phyloP scores from a whole-genome alignment of 2,329 filamentous ascomycete species.

The Rosellinia necatrix region DNA sequence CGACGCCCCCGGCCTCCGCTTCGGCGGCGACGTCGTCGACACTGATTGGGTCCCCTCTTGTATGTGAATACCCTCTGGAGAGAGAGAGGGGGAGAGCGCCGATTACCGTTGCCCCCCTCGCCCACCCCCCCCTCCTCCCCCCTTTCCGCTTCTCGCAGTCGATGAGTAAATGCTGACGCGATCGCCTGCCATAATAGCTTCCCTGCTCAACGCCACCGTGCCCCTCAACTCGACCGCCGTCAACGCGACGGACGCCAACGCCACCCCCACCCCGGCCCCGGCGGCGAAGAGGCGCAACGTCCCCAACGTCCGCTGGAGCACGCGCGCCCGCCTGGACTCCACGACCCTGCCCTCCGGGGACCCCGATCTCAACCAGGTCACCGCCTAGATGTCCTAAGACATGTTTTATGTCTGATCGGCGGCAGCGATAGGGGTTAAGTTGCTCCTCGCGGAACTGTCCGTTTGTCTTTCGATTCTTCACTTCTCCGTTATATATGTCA shows the following conservation, averaged over 20 bases:
- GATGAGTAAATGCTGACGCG: background rate
- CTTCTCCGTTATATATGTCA: constrained; percentile 22
- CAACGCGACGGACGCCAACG: constrained; percentile 12
- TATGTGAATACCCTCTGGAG: no score
- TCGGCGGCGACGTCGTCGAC: constrained; percentile 24
- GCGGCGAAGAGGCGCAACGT: constrained; percentile 22
- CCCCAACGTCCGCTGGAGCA: constrained; percentile 23
- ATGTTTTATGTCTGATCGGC: no score
- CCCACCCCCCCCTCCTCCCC: no score
- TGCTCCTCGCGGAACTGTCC: no score
- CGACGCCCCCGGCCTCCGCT: constrained; percentile 10
- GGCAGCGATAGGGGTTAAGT: background rate
- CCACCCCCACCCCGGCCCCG: background rate
- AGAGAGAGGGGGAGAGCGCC: background rate
- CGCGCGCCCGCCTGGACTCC: constrained; percentile 23
- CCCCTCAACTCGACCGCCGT: constrained; percentile 23
- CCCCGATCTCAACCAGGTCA: constrained; percentile 20
- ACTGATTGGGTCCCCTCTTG: constrained; percentile 30
- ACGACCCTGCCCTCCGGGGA: constrained; percentile 25
- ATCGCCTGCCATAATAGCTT: constrained; percentile 11
- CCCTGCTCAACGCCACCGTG: constrained; percentile 27
- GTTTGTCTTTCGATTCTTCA: background rate
- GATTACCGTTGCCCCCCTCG: background rate
- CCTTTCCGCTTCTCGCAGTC: no score
- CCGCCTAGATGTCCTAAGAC: constrained; percentile 5